phyloP scores from a whole-genome alignment of 306 rosid species.

The Carpinus viminea region DNA sequence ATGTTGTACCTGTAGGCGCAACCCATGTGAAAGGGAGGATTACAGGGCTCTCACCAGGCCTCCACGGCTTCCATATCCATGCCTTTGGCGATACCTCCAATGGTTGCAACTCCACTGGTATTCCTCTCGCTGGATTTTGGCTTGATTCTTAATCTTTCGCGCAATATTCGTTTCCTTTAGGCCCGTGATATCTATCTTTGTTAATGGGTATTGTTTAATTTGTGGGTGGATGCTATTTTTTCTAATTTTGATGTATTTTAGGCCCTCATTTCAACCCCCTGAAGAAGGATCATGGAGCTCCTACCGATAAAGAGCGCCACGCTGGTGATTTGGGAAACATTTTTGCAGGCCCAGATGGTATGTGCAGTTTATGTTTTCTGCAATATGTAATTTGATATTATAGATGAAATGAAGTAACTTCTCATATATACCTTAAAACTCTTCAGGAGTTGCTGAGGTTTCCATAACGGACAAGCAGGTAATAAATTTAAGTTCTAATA shows the following conservation, averaged over 20 bases:
- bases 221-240: neutral
- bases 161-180: neutral
- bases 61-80: constrained; percentile 57
- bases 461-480: constrained; percentile 58
- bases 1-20: constrained; percentile 24
- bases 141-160: neutral
- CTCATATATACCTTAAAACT: constrained; percentile 14
- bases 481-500: neutral
- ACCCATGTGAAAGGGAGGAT: constrained; percentile 64
- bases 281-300: constrained; percentile 70
- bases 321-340: constrained; percentile 88
- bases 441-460: constrained; percentile 69
- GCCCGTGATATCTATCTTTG: neutral
- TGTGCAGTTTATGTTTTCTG: neutral
- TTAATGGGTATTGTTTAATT: neutral
- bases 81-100: constrained; percentile 63
- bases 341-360: constrained; percentile 70
- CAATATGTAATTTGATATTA: constrained; percentile 6
- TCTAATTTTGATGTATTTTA: constrained; percentile 3
- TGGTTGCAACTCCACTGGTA: constrained; percentile 59
- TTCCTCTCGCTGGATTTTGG: constrained; percentile 4
- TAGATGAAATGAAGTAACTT: constrained; percentile 5
- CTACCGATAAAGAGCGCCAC: constrained; percentile 61
- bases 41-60: constrained; percentile 52
- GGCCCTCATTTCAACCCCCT: constrained; percentile 83